A percentile compares a stretch with the other conserved stretches of the same genome.
Evolutionary conservation across 139 green algal genomes (phyloP).

Genomic region (Mesotaenium endlicherianum): DNA sequence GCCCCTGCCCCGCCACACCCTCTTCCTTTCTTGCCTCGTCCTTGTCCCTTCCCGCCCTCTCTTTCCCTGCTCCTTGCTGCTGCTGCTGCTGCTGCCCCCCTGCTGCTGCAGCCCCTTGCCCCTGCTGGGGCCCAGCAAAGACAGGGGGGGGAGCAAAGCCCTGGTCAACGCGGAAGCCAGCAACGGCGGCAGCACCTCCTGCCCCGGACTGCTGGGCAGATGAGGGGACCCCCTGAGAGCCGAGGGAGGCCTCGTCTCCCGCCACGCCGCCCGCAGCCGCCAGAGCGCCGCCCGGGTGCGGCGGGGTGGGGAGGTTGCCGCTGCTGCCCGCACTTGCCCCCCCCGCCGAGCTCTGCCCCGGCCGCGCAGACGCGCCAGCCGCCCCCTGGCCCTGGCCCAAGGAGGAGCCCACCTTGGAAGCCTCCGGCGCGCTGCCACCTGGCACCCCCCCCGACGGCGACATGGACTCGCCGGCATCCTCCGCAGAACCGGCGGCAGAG

Average conservation of each 20-base stretch:
- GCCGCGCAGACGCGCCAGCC: no score
- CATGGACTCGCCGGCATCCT: no score
- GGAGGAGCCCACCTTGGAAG: no score
- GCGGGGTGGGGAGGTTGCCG: no score
- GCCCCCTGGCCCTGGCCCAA: no score
- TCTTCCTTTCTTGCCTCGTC: neutral
- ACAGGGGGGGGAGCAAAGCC: neutral
- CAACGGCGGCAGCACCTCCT: neutral
- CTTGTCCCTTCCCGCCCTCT: neutral
- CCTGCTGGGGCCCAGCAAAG: neutral
- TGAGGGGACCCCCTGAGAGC: neutral
- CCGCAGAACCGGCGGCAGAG: no score
- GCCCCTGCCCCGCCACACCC: neutral
- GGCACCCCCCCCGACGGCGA: no score
- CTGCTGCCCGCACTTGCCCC: no score
- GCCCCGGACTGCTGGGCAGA: neutral
- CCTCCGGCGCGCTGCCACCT: no score
- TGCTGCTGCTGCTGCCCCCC: neutral
- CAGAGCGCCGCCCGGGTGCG: no score
- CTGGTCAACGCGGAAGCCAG: neutral
- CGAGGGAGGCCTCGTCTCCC: neutral
- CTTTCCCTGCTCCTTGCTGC: neutral
- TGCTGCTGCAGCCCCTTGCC: neutral
- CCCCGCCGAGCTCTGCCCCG: no score
- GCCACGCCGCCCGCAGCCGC: neutral